Evolutionary conservation across 352 stramenopile genomes (phyloP).

Genomic region (Globisporangium nunn): DNA sequence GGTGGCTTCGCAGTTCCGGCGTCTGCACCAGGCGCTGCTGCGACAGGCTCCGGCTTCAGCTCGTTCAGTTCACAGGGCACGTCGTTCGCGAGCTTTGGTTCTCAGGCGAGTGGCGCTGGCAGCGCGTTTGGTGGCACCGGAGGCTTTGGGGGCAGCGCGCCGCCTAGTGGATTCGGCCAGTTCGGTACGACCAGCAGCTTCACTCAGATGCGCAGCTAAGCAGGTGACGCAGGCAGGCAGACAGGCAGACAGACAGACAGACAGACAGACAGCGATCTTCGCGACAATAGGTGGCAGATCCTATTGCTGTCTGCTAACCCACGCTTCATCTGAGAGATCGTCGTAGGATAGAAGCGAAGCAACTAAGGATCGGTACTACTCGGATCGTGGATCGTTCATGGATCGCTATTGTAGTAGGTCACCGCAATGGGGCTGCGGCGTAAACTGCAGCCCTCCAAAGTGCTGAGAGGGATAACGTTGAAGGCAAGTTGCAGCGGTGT

Average conservation of each 20-base stretch:
- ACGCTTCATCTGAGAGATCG: too few relatives aligned
- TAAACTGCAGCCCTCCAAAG: too few relatives aligned
- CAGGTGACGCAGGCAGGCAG: not conserved
- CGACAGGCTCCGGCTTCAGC: slow-evolving; percentile 33
- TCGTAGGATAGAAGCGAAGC: too few relatives aligned
- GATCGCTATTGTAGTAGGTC: too few relatives aligned
- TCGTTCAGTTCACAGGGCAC: slow-evolving; percentile 30
- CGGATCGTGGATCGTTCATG: too few relatives aligned
- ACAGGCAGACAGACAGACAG: not conserved
- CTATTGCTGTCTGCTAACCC: not conserved
- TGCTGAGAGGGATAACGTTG: too few relatives aligned
- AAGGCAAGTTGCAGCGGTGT: not conserved
- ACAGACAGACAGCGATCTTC: too few relatives aligned
- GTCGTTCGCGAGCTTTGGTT: slow-evolving; percentile 37
- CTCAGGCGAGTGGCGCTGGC: slow-evolving; percentile 1
- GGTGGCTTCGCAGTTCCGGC: slow-evolving; percentile 8
- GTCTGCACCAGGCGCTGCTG: slow-evolving; percentile 1
- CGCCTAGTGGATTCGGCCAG: not conserved
- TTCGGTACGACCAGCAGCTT: slow-evolving; percentile 26
- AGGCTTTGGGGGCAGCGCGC: slow-evolving; percentile 16
- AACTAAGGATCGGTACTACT: too few relatives aligned
- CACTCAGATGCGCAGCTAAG: slow-evolving; percentile 19
- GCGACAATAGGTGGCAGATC: not conserved
- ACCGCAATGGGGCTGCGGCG: too few relatives aligned
- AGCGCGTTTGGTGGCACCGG: slow-evolving; percentile 16